Evolutionary conservation across 2,329 filamentous ascomycete genomes (phyloP).

Genomic region (Neofusicoccum laricinum): DNA sequence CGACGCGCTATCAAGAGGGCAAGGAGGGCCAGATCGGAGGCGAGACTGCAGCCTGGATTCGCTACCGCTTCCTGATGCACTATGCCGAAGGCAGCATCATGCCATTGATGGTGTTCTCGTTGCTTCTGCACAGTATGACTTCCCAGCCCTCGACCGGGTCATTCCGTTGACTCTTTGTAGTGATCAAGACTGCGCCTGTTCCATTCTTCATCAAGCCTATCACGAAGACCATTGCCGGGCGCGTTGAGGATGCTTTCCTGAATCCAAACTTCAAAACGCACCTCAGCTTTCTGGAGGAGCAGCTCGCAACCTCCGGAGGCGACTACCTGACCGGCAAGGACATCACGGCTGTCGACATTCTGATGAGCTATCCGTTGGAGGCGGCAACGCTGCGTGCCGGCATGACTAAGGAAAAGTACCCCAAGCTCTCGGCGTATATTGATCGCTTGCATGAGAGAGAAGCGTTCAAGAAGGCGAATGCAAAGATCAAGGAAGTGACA

Average conservation of each 20-base stretch:
- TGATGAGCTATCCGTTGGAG: constrained; percentile 53
- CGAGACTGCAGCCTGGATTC: constrained; percentile 60
- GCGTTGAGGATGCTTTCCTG: constrained; percentile 45
- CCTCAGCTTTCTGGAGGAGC: constrained; percentile 51
- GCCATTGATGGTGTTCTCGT: constrained; percentile 62
- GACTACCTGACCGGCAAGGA: constrained; percentile 50
- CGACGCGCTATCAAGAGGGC: constrained; percentile 51
- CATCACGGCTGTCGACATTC: constrained; percentile 52
- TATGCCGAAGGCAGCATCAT: constrained; percentile 84
- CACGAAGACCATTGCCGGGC: constrained; percentile 53
- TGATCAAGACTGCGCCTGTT: constrained; percentile 51
- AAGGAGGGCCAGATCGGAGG: constrained; percentile 55
- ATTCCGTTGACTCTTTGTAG: constrained; percentile 22
- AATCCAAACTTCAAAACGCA: constrained; percentile 48
- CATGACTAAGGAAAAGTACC: constrained; percentile 43
- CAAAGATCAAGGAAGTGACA: constrained; percentile 47
- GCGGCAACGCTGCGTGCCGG: constrained; percentile 37
- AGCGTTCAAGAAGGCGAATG: constrained; percentile 47
- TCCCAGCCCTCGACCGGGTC: neutral
- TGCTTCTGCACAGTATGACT: constrained; percentile 58
- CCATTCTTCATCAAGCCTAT: constrained; percentile 70
- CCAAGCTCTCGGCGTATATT: constrained; percentile 47
- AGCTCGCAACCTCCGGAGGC: constrained; percentile 47
- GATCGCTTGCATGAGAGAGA: constrained; percentile 44
- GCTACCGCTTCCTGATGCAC: constrained; percentile 71